These are phyloP conservation scores for Coniochaeta sp. DNA, from an alignment of 2,329 filamentous ascomycete species.

Conservation along the genomic window DNA sequence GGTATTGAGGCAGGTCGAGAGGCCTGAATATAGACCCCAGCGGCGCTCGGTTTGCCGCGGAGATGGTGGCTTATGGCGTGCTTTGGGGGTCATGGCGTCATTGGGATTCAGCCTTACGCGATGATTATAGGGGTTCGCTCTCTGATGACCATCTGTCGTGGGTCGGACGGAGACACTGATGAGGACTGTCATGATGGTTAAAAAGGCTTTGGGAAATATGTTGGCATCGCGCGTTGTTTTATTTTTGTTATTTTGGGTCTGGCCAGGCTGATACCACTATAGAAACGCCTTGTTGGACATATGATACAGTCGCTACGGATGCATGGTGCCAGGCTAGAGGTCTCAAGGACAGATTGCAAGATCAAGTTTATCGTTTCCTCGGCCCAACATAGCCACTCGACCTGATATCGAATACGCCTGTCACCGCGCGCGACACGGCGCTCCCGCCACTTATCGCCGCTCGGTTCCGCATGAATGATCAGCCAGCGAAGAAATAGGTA, in stretches of 20 bases:
- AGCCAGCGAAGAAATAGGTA: background rate
- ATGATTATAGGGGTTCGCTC: background rate
- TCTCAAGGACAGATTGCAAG: background rate
- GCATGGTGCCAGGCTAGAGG: background rate
- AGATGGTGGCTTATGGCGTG: slow-evolving; percentile 2
- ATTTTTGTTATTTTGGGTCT: background rate
- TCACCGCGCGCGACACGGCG: background rate
- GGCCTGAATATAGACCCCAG: background rate
- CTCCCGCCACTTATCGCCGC: background rate
- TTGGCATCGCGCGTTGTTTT: background rate
- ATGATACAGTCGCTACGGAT: background rate
- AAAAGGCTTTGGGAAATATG: background rate
- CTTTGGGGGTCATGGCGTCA: slow-evolving; percentile 1
- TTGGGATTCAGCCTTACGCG: slow-evolving; percentile 1
- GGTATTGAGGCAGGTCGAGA: background rate
- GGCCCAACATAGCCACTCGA: background rate
- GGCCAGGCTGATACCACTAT: background rate
- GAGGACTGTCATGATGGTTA: background rate
- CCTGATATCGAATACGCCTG: background rate
- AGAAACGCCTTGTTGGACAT: background rate
- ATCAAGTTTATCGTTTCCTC: background rate
- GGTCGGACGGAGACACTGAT: background rate
- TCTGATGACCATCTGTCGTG: background rate
- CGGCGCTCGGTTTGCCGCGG: background rate
- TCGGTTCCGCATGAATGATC: background rate